phyloP scores from a whole-genome alignment of 2,329 filamentous ascomycete genomes.

The Bimuria novae-zelandiae region DNA sequence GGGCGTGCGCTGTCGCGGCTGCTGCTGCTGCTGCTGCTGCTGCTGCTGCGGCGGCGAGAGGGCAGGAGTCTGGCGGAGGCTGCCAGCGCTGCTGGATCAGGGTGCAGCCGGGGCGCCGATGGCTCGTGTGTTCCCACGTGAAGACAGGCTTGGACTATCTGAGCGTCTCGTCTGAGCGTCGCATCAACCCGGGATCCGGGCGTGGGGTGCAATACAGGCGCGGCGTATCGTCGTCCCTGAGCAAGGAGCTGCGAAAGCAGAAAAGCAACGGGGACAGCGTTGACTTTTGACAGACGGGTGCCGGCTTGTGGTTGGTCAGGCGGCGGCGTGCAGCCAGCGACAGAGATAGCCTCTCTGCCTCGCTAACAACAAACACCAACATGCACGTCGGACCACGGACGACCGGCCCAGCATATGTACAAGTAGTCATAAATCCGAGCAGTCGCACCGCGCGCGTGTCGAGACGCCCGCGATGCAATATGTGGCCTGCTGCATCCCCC shows the following conservation, averaged over 20 bases:
- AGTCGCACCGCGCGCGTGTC: too few relatives aligned
- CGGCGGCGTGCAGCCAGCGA: neutral
- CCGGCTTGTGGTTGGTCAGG: neutral
- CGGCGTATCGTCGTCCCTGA: neutral
- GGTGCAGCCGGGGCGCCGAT: neutral
- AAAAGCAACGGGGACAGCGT: constrained; percentile 5
- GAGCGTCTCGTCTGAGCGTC: constrained; percentile 24
- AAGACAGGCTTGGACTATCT: constrained; percentile 21
- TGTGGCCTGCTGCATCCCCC: neutral
- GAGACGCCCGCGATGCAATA: too few relatives aligned
- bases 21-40: neutral
- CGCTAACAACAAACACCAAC: constrained; percentile 3
- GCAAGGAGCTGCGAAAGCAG: neutral
- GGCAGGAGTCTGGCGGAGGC: neutral
- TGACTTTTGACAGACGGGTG: neutral
- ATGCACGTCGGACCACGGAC: constrained; percentile 4
- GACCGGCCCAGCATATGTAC: neutral
- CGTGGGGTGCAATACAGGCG: constrained; percentile 4
- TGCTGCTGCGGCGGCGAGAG: neutral
- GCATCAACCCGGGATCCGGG: constrained; percentile 29
- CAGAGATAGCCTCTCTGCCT: neutral
- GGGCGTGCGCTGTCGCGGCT: too few relatives aligned
- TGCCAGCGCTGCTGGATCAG: neutral
- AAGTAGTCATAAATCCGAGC: too few relatives aligned
- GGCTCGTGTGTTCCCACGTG: constrained; percentile 40